phyloP scores from a whole-genome alignment of 192 early-diverging fungal species.

The Coemansia sp. region DNA sequence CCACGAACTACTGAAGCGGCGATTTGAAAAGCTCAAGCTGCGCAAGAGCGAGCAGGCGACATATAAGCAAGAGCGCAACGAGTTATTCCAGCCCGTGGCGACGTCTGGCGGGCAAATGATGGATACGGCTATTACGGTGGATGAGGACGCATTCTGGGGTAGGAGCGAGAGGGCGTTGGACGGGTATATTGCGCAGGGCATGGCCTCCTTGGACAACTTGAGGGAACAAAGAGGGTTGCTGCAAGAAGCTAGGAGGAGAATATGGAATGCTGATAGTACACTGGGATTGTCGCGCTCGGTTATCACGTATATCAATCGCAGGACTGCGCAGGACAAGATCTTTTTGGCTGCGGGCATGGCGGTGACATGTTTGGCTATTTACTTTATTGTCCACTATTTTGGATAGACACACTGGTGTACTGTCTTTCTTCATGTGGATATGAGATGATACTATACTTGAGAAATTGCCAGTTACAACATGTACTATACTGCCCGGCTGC shows the following conservation, averaged over 20 bases:
- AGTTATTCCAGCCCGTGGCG: constrained; percentile 36
- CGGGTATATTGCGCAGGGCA: constrained; percentile 46
- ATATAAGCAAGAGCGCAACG: constrained; percentile 16
- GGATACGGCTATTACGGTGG: constrained; percentile 48
- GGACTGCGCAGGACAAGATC: constrained; percentile 56
- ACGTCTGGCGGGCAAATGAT: not conserved
- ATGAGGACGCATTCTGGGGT: constrained; percentile 38
- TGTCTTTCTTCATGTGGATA: no score
- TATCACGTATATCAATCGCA: constrained; percentile 47
- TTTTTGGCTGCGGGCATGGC: constrained; percentile 43
- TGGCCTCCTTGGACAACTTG: constrained; percentile 44
- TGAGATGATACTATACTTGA: not conserved
- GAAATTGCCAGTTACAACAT: not conserved
- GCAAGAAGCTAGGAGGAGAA: constrained; percentile 30
- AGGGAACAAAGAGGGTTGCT: constrained; percentile 46
- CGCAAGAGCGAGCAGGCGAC: constrained; percentile 15
- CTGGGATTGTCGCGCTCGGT: constrained; percentile 49
- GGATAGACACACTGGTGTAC: constrained; percentile 12
- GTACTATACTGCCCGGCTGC: no score
- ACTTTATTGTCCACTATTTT: constrained; percentile 51
- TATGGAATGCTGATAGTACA: constrained; percentile 43
- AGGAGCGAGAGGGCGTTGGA: constrained; percentile 45
- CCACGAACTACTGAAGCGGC: constrained; percentile 41
- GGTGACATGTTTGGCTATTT: constrained; percentile 36
- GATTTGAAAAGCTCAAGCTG: constrained; percentile 45